Conservation (phyloP, 805 yeast species). For the Hemisphaericaspora nanyangensis region DNA sequence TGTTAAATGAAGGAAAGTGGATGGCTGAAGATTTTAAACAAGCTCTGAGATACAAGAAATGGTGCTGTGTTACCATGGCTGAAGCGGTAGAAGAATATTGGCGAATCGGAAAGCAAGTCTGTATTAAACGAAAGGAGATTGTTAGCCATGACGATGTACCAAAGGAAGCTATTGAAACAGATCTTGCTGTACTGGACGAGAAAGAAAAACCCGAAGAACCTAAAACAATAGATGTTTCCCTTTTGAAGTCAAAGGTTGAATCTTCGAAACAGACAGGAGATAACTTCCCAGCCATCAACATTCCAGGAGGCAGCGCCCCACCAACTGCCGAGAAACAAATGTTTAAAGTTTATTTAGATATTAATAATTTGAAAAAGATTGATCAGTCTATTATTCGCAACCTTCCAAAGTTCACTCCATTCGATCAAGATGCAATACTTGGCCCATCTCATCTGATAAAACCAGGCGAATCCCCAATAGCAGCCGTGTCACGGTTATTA, state of each 20-base stretch:
- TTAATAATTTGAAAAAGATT: constrained; percentile 39
- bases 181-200: neutral
- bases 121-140: constrained; percentile 54
- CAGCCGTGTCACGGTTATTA: constrained; percentile 63
- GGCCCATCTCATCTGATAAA: constrained; percentile 12
- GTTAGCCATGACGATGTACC: neutral
- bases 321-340: constrained; percentile 20
- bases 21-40: constrained; percentile 75
- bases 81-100: constrained; percentile 75
- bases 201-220: neutral
- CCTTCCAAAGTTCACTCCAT: constrained; percentile 46
- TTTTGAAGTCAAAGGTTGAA: neutral
- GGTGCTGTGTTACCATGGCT: constrained; percentile 66
- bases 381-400: constrained; percentile 47
- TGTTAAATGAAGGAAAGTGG: constrained; percentile 81
- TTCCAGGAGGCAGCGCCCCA: neutral
- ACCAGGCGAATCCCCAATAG: constrained; percentile 31
- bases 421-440: constrained; percentile 28
- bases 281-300: neutral
- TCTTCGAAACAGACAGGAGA: neutral
- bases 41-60: constrained; percentile 62
- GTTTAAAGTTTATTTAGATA: constrained; percentile 43
- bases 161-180: neutral
- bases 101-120: constrained; percentile 60
- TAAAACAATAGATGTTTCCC: neutral